A percentile compares a stretch with the other conserved stretches of the same genome.
Conservation (phyloP, 78 protist species). For the Dictyostelium brefeldianum region DNA sequence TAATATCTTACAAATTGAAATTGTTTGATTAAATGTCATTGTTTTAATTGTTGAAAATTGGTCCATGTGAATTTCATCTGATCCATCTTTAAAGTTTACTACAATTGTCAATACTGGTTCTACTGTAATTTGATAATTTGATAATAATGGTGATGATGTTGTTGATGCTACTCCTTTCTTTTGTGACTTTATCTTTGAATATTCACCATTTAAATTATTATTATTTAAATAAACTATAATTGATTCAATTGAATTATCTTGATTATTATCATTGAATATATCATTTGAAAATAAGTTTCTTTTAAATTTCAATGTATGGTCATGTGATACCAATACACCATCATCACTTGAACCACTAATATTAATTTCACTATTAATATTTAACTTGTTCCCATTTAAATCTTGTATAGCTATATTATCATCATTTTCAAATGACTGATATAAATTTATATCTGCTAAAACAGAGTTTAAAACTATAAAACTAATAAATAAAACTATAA, state of each 20-base stretch:
- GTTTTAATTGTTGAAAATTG: constrained; percentile 44
- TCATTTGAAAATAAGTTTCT: neutral
- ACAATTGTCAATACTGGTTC: neutral
- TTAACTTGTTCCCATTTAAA: constrained; percentile 3
- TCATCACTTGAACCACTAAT: neutral
- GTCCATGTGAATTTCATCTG: constrained; percentile 24
- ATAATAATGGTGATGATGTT: neutral
- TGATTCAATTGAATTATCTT: neutral
- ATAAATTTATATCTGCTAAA: neutral
- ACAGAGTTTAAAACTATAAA: neutral
- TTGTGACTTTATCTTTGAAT: neutral
- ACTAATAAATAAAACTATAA: neutral
- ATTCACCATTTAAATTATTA: neutral
- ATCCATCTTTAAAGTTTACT: constrained; percentile 15
- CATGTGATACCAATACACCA: neutral
- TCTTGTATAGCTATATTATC: neutral
- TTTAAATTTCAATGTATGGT: neutral
- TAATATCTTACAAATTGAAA: constrained; percentile 3
- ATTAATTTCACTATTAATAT: neutral
- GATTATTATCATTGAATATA: neutral
- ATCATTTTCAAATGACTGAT: neutral
- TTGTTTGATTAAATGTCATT: constrained; percentile 42
- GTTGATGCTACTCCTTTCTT: neutral
- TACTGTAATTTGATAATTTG: neutral
- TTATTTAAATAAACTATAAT: constrained; percentile 22